Base-by-base conservation (phyloP, 495 filamentous ascomycete species). In the Chaetomium tenue region DNA sequence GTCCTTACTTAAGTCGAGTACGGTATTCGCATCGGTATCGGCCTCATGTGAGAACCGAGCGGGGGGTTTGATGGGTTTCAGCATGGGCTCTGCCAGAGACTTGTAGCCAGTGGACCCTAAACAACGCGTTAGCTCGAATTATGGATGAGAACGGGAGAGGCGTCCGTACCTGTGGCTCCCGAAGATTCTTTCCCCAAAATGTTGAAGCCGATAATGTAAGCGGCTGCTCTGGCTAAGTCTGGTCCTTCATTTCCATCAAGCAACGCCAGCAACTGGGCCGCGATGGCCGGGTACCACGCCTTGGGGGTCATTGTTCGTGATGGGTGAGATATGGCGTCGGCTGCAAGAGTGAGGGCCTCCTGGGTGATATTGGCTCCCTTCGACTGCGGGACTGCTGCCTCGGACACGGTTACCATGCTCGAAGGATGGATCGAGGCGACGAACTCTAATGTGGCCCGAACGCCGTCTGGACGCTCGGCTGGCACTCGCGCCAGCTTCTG, bases 151-250 rank as follows among this genome's bases (percentile, higher is more conserved):
- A 18, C n/a, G n/a, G 22, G 63, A 18, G n/a, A 55, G 12, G 2
- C 6, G 25, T 58, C 12, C 71, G 65, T 77, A 84, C 82, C 88
- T 44, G 87, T 87, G 26, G 87, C 88, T 8, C 91, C 90, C 68
- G 83, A 85, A 28, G 81, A 74, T 57, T 84, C 87, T 60, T 86
- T 86, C 0, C 86, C 85, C 54, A 94, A 71, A 22, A 93, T 86
- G 0, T 89, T 89, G 68, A 86, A 88, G 0, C 88, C 89, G 60
- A 92, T 88, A 50, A 90, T 82, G 70, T 91, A 91, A 0, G 88
- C 84, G 5, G 87, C 88, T 7, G 83, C 87, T 66, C 82, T 88
- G 61, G 75, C 80, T 64, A 93, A 75, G 68, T 91, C 89, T 5
- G 75, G 79, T 9, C 85, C 84, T 30, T 86, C 84, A 33, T 79